These are phyloP conservation scores for Dactylellina parvicollis DNA, from an alignment of 2,329 filamentous ascomycete genomes.

Conservation along the genomic window DNA sequence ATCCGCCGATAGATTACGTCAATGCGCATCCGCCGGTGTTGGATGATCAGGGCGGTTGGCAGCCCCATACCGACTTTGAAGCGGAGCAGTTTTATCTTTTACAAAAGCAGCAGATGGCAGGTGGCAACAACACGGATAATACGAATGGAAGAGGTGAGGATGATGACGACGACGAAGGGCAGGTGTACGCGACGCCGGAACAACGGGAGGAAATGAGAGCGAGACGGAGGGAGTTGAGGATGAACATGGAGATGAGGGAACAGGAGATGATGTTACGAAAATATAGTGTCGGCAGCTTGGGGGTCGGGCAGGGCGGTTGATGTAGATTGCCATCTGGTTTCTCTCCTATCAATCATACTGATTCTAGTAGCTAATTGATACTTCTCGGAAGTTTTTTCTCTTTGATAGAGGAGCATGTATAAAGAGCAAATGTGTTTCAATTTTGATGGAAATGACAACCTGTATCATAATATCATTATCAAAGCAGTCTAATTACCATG, in stretches of 20 bases:
- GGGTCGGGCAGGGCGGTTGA: conserved; percentile 5
- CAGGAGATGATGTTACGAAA: conserved; percentile 34
- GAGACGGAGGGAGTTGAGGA: conserved; percentile 26
- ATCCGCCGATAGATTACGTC: conserved; percentile 44
- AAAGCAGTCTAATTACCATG: conserved; percentile 8
- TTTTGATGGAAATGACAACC: neutral
- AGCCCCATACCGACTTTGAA: too few relatives aligned
- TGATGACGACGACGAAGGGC: conserved; percentile 42
- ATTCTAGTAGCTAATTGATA: too few relatives aligned
- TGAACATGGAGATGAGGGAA: conserved; percentile 37
- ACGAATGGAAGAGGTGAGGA: conserved; percentile 21
- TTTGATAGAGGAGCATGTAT: neutral
- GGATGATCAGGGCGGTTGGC: too few relatives aligned
- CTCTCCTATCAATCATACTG: too few relatives aligned
- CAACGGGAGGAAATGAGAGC: conserved; percentile 40
- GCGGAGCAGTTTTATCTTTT: too few relatives aligned
- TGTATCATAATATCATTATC: conserved; percentile 12
- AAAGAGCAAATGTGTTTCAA: neutral
- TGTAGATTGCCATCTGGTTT: too few relatives aligned
- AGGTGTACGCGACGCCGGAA: conserved; percentile 43
- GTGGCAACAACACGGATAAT: neutral
- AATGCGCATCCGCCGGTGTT: conserved; percentile 42
- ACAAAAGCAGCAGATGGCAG: neutral
- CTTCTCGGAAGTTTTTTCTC: too few relatives aligned
- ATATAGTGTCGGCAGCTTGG: conserved; percentile 23